Percentiles rank a stretch among this genome's conserved stretches.
These are phyloP conservation scores for Phaeoacremonium minimum DNA, from an alignment of 2,329 filamentous ascomycete genomes.

Conservation along the genomic window DNA sequence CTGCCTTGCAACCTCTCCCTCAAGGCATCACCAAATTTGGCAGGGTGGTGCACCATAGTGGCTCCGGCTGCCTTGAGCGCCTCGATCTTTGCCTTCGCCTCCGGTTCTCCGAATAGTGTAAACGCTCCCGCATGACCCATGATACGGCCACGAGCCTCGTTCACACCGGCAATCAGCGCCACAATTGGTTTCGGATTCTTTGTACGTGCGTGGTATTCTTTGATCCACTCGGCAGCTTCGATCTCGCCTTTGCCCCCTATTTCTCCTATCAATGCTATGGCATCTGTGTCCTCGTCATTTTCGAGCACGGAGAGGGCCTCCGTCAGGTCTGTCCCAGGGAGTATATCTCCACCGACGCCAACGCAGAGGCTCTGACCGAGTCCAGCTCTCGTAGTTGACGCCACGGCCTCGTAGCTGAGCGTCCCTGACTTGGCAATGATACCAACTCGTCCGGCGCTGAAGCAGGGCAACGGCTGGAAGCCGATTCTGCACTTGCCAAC, in stretches of 20 bases:
- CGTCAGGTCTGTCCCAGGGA: conserved; percentile 70
- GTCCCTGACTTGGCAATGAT: conserved; percentile 81
- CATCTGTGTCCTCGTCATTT: conserved; percentile 63
- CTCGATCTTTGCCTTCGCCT: conserved; percentile 60
- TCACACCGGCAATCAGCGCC: conserved; percentile 63
- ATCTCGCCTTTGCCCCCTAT: conserved; percentile 67
- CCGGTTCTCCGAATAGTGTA: conserved; percentile 60
- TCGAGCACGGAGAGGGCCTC: conserved; percentile 66
- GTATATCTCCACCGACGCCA: conserved; percentile 71
- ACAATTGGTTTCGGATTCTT: conserved; percentile 69
- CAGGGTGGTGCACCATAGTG: conserved; percentile 70
- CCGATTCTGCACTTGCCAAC: conserved; percentile 71
- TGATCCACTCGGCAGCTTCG: conserved; percentile 71
- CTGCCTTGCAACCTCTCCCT: conserved; percentile 50
- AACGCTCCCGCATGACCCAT: conserved; percentile 83
- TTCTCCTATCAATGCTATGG: conserved; percentile 69
- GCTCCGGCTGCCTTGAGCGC: conserved; percentile 63
- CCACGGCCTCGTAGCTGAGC: conserved; percentile 75
- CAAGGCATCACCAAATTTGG: conserved; percentile 68
- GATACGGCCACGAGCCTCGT: conserved; percentile 58
- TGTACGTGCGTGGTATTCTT: conserved; percentile 53
- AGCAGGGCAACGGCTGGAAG: conserved; percentile 73
- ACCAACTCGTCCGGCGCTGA: conserved; percentile 65
- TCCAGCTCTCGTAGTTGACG: conserved; percentile 67
- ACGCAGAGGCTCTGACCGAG: conserved; percentile 74